Evolutionary conservation across 2,329 filamentous ascomycete genomes (phyloP).

Genomic region (Huntiella moniliformis): DNA sequence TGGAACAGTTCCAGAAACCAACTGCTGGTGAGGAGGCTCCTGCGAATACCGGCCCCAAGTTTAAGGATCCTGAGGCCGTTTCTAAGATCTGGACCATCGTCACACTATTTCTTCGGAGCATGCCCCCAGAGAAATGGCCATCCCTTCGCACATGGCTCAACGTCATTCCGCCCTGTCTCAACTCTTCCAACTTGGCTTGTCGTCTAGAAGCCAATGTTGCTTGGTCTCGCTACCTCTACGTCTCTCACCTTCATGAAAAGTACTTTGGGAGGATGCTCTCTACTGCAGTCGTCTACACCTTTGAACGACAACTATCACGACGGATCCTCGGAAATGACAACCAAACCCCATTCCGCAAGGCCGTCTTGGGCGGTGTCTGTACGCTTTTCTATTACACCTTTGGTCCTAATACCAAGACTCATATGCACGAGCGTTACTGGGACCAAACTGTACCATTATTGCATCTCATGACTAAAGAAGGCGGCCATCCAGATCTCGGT

Average conservation of each 20-base stretch:
- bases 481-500: slow-evolving; percentile 18
- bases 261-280: slow-evolving; percentile 35
- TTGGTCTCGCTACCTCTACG: slow-evolving; percentile 71
- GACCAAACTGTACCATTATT: slow-evolving; percentile 44
- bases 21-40: slow-evolving; percentile 10
- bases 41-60: background rate
- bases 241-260: slow-evolving; percentile 43
- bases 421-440: slow-evolving; percentile 63
- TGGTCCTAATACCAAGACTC: slow-evolving; percentile 44
- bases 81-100: slow-evolving; percentile 81
- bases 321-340: slow-evolving; percentile 22
- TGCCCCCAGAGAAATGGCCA: slow-evolving; percentile 46
- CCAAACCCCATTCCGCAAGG: slow-evolving; percentile 35
- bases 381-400: slow-evolving; percentile 71
- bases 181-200: slow-evolving; percentile 50
- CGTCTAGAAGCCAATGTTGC: slow-evolving; percentile 64
- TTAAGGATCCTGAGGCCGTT: slow-evolving; percentile 30
- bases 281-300: slow-evolving; percentile 6
- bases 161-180: slow-evolving; percentile 69
- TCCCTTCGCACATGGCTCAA: slow-evolving; percentile 57
- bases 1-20: slow-evolving; percentile 44
- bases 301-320: slow-evolving; percentile 8
- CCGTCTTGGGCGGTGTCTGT: slow-evolving; percentile 51
- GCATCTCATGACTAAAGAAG: slow-evolving; percentile 5
- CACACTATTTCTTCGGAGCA: slow-evolving; percentile 53